Conservation (phyloP, 78 protist species). For the Dictyostelium brefeldianum region DNA sequence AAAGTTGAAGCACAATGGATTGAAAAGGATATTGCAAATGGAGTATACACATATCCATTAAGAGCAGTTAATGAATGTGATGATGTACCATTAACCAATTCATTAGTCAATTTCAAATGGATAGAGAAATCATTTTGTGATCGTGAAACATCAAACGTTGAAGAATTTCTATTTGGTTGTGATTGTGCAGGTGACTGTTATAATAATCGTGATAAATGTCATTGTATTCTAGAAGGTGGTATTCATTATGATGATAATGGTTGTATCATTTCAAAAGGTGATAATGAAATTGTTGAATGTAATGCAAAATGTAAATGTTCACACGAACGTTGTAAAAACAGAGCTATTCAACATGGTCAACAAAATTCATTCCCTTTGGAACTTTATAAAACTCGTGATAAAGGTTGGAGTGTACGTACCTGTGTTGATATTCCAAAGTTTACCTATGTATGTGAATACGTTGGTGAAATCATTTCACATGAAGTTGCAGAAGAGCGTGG, state of each 20-base stretch:
- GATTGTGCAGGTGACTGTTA: conserved; percentile 54
- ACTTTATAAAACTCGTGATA: conserved; percentile 59
- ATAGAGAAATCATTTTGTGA: conserved; percentile 39
- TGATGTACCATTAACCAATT: conserved; percentile 3
- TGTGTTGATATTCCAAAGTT: conserved; percentile 29
- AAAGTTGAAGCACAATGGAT: conserved; percentile 6
- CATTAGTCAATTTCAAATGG: conserved; percentile 2
- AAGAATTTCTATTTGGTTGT: conserved; percentile 40
- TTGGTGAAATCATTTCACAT: conserved; percentile 82
- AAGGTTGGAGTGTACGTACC: conserved; percentile 87
- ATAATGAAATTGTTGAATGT: conserved; percentile 73
- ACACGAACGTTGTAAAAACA: conserved; percentile 26
- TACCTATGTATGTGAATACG: conserved; percentile 87
- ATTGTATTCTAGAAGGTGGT: conserved; percentile 18
- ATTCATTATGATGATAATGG: conserved; percentile 14
- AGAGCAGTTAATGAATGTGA: conserved; percentile 78
- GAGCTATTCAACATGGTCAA: conserved; percentile 66
- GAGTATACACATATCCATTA: conserved; percentile 36
- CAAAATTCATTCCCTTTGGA: conserved; percentile 1
- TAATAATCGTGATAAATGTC: background rate
- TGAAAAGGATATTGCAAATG: conserved; percentile 47
- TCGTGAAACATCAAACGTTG: background rate
- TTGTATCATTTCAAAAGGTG: background rate
- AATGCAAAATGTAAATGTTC: conserved; percentile 63
- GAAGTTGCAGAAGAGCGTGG: conserved; percentile 86